These are phyloP conservation scores for Onygena corvina DNA, from an alignment of 2,329 filamentous ascomycete genomes.

Conservation along the genomic window DNA sequence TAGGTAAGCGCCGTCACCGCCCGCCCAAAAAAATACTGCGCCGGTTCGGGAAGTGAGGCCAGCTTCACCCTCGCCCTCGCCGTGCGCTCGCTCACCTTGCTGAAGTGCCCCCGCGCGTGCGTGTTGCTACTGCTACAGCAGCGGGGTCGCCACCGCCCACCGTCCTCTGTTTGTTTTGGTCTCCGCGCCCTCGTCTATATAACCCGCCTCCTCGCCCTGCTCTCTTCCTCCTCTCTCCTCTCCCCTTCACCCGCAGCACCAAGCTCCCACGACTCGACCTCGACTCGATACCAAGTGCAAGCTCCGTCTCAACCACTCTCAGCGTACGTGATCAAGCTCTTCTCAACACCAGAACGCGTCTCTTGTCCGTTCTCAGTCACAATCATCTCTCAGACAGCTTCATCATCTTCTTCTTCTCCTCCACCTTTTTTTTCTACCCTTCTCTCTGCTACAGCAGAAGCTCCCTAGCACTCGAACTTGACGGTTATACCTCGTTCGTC, in stretches of 20 bases:
- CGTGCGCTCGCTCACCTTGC: too few species aligned
- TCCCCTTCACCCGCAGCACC: not conserved
- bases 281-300: not conserved
- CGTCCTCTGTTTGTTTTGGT: not conserved
- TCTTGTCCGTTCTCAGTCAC: not conserved
- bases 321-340: not conserved
- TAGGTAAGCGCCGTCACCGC: not conserved
- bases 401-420: not conserved
- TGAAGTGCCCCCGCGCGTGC: too few species aligned
- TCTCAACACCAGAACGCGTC: not conserved
- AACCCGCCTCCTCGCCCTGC: not conserved
- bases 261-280: not conserved
- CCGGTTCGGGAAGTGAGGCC: not conserved
- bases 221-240: constrained; percentile 6
- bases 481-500: too few species aligned
- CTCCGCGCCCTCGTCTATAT: not conserved
- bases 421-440: not conserved
- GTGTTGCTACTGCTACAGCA: not conserved
- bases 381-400: not conserved
- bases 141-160: not conserved
- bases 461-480: too few species aligned
- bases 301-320: not conserved
- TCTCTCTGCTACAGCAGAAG: too few species aligned
- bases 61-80: not conserved
- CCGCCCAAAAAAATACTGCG: not conserved